Conservation (phyloP, 805 yeast genomes). For the Candida easanensis region DNA sequence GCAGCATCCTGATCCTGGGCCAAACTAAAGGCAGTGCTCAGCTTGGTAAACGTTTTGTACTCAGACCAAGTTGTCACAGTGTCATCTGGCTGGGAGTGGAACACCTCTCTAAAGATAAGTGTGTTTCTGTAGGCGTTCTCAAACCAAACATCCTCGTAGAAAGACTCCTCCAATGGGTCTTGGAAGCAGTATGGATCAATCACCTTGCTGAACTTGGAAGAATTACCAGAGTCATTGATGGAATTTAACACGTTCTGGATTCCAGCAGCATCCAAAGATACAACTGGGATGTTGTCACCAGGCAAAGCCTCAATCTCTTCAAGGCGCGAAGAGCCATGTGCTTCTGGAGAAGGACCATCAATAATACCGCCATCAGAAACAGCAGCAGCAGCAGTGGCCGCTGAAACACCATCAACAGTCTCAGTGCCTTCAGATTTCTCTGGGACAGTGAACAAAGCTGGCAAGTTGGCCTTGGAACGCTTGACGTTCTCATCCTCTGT, state of each 20-base stretch:
- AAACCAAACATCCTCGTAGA: slow-evolving; percentile 84
- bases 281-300: slow-evolving; percentile 35
- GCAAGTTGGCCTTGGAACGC: slow-evolving; percentile 26
- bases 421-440: not conserved
- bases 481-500: slow-evolving; percentile 38
- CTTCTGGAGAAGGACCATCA: not conserved
- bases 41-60: slow-evolving; percentile 66
- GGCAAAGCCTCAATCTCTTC: slow-evolving; percentile 22
- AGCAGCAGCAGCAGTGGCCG: not conserved
- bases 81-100: slow-evolving; percentile 95
- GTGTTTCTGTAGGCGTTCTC: slow-evolving; percentile 84
- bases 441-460: slow-evolving; percentile 6
- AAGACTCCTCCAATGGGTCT: slow-evolving; percentile 82
- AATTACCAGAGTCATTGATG: slow-evolving; percentile 37
- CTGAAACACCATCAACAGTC: slow-evolving; percentile 7
- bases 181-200: slow-evolving; percentile 86
- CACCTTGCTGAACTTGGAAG: slow-evolving; percentile 35
- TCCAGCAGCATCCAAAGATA: slow-evolving; percentile 42
- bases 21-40: slow-evolving; percentile 52
- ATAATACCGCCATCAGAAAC: no score
- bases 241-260: slow-evolving; percentile 38
- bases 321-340: not conserved
- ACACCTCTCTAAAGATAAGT: slow-evolving; percentile 72
- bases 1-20: slow-evolving; percentile 30
- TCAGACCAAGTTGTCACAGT: slow-evolving; percentile 87